Base-by-base conservation (phyloP, 768 basidiomycete species). In the Lactarius pseudohatsudake region DNA sequence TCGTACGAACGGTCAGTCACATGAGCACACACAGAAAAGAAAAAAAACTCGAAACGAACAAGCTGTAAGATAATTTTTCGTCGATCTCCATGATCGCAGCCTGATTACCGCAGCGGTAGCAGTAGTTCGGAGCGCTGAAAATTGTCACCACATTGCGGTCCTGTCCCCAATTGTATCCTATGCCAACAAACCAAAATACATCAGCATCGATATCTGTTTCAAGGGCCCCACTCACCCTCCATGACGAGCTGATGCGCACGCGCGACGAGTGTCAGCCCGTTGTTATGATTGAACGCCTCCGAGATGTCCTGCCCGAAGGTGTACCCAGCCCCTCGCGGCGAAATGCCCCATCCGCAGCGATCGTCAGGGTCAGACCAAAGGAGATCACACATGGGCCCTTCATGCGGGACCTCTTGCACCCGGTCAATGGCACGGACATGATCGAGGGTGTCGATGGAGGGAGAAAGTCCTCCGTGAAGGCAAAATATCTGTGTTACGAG, bases 1-100 rank as follows among this genome's bases (percentile, higher is more conserved):
- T 16, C 54, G 59, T 47, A 7, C 43, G 56, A 61, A 41, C 2
- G 4, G 57, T 69, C 26, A 50, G 57, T 45, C 62, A 69, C 71
- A 58, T 10, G 56, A 41, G 22, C 59, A 38, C 15, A 38, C 54
- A 26, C 40, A 69, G 60, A 62, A 55, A 13, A n/a, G n/a, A 69
- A 40, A 32, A 43, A 43, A 32, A 60, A 54, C 5, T 22, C 28
- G n/a, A n/a, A 9, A 85, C 90, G 60, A 72, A 92, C 91, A 93
- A 93, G 80, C 89, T 92, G 78, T 93, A 94, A 62, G 91, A 92
- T 87, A 93, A 82, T 84, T 94, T 94, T 87, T 94, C 92, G 79
- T 99, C 97, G 78, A 99, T 97, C 79, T 99, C 97, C 89, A 99
- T 96, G 77, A 99, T 99, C 59, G 97, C 97, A 63, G 97, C 97